Conservation (phyloP, 768 basidiomycete species). For the Boletus sensibilis region DNA sequence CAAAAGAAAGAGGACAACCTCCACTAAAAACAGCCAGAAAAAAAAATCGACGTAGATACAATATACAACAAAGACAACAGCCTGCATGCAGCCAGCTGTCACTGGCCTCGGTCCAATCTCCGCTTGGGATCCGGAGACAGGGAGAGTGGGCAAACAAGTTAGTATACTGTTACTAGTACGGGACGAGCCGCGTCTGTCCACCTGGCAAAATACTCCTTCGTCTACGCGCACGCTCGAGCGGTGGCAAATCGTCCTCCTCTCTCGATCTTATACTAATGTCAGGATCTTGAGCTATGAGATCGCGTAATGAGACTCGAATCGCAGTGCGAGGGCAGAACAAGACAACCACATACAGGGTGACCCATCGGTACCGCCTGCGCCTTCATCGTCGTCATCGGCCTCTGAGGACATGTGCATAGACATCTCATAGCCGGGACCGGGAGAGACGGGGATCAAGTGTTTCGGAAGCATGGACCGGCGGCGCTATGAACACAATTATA, state of each 20-base stretch:
- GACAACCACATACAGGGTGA: constrained; percentile 23
- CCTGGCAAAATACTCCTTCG: constrained; percentile 39
- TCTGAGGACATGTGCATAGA: constrained; percentile 24
- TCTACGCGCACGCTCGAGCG: constrained; percentile 66
- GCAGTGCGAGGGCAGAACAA: constrained; percentile 2
- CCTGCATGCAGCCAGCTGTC: not conserved
- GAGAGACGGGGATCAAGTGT: constrained; percentile 41
- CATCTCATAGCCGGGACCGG: constrained; percentile 9
- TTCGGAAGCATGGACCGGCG: constrained; percentile 75
- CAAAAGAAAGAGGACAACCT: not conserved
- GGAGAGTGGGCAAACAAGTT: not conserved
- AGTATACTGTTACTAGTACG: not conserved
- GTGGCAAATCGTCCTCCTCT: constrained; percentile 62
- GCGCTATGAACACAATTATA: constrained; percentile 43
- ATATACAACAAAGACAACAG: not conserved
- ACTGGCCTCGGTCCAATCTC: not conserved
- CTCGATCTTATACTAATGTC: constrained; percentile 24
- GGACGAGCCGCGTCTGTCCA: constrained; percentile 29
- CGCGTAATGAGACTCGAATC: constrained; percentile 1
- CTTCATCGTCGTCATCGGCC: constrained; percentile 30
- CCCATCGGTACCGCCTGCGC: constrained; percentile 24
- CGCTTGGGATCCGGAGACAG: not conserved
- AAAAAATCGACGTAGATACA: not conserved
- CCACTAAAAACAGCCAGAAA: not conserved
- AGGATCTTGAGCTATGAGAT: constrained; percentile 21